Evolutionary conservation across 2,329 filamentous ascomycete species (phyloP).

Genomic region (Penicillium sp.): DNA sequence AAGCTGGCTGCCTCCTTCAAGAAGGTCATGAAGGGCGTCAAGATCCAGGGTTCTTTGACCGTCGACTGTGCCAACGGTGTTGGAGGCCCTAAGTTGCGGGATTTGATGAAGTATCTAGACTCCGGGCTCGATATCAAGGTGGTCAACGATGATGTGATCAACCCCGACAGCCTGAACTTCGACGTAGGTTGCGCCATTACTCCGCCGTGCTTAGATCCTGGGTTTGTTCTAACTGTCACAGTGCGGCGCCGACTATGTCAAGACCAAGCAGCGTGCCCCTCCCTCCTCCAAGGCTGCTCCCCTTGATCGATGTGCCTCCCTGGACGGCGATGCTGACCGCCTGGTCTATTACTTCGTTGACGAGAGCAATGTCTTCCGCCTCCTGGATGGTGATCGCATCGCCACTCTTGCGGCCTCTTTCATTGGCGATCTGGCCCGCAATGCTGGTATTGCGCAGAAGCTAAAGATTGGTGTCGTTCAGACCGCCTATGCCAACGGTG

Average conservation of each 20-base stretch:
- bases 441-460: slow-evolving; percentile 75
- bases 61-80: slow-evolving; percentile 98
- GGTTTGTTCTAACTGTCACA: slow-evolving; percentile 40
- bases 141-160: slow-evolving; percentile 89
- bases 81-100: slow-evolving; percentile 84
- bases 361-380: slow-evolving; percentile 78
- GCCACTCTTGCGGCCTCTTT: slow-evolving; percentile 92
- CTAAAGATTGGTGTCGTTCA: slow-evolving; percentile 93
- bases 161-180: slow-evolving; percentile 84
- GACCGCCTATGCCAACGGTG: slow-evolving; percentile 96
- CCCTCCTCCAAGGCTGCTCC: slow-evolving; percentile 76
- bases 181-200: slow-evolving; percentile 61
- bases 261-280: slow-evolving; percentile 91
- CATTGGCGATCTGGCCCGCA: slow-evolving; percentile 82
- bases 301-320: slow-evolving; percentile 80
- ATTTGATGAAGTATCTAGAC: slow-evolving; percentile 81
- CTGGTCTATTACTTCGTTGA: slow-evolving; percentile 95
- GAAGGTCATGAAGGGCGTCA: slow-evolving; percentile 76
- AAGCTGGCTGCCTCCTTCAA: slow-evolving; percentile 87
- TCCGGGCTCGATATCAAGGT: slow-evolving; percentile 79
- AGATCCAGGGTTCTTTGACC: slow-evolving; percentile 71
- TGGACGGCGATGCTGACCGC: slow-evolving; percentile 94
- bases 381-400: slow-evolving; percentile 95
- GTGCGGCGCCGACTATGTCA: slow-evolving; percentile 96
- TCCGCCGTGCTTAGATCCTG: too few species aligned